phyloP scores from a whole-genome alignment of 2,329 filamentous ascomycete species.

The Huntiella savannae region DNA sequence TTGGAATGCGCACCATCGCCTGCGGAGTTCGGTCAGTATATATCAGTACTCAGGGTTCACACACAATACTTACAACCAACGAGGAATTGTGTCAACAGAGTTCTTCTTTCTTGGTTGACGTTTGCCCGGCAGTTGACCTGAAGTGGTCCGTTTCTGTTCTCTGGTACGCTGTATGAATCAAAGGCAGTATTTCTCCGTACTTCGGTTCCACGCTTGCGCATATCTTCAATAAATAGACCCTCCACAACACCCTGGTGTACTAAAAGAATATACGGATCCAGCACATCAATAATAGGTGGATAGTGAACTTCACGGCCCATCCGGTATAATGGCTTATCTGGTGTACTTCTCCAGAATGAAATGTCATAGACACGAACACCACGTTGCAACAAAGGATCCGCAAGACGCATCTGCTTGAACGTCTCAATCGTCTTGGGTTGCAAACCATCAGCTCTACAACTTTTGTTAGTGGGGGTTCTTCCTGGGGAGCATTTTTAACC shows the following conservation, averaged over 20 bases:
- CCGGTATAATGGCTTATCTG: slow-evolving; percentile 33
- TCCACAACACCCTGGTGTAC: slow-evolving; percentile 63
- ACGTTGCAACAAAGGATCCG: slow-evolving; percentile 45
- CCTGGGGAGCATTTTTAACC: slow-evolving; percentile 3
- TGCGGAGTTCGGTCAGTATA: slow-evolving; percentile 13
- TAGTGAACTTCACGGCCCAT: slow-evolving; percentile 51
- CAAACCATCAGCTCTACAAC: slow-evolving; percentile 44
- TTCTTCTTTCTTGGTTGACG: slow-evolving; percentile 30
- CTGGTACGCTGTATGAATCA: slow-evolving; percentile 31
- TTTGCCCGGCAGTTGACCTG: slow-evolving; percentile 33
- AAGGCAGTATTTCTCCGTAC: slow-evolving; percentile 48
- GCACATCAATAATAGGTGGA: slow-evolving; percentile 37
- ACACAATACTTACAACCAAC: slow-evolving; percentile 39
- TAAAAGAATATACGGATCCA: slow-evolving; percentile 37
- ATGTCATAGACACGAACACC: slow-evolving; percentile 58
- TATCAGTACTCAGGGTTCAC: not conserved
- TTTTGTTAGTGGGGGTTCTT: not conserved
- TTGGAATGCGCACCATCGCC: slow-evolving; percentile 54
- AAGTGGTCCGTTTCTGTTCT: slow-evolving; percentile 24
- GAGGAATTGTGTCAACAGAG: slow-evolving; percentile 40
- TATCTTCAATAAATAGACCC: slow-evolving; percentile 48
- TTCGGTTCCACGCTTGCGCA: slow-evolving; percentile 41
- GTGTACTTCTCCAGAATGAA: slow-evolving; percentile 45
- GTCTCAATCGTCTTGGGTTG: slow-evolving; percentile 68
- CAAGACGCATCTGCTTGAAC: slow-evolving; percentile 52